Percentiles rank a stretch among this genome's conserved stretches.
phyloP scores from a whole-genome alignment of 148 eudicot species.

The Silene conica region DNA sequence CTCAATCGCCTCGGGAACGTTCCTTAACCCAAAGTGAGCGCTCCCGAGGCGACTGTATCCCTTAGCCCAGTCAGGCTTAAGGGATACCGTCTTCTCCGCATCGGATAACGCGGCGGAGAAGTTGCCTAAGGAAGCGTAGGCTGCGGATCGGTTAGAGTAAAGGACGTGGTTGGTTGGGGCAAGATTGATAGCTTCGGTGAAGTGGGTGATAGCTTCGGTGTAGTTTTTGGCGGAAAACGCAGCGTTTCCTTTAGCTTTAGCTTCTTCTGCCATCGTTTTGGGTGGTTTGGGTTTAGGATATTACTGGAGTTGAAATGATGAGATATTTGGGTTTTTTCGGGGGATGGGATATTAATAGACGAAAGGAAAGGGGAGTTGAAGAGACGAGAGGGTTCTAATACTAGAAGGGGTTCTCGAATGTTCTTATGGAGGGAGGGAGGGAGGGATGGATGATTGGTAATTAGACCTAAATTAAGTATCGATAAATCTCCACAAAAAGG shows the following conservation, averaged over 20 bases:
- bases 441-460: no score
- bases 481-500: no score
- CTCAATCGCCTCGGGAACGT: slow-evolving; percentile 43
- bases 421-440: background rate
- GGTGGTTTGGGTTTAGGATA: background rate
- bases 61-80: slow-evolving; percentile 80
- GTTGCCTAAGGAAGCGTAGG: slow-evolving; percentile 61
- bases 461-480: background rate
- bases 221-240: slow-evolving; percentile 77
- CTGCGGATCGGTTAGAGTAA: slow-evolving; percentile 88
- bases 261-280: slow-evolving; percentile 72
- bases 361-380: background rate
- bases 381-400: background rate
- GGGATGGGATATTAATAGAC: background rate
- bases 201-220: slow-evolving; percentile 68
- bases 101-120: slow-evolving; percentile 65
- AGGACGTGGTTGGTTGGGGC: slow-evolving; percentile 81
- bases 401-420: background rate
- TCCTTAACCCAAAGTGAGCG: slow-evolving; percentile 53
- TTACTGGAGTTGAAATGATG: no score
- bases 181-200: slow-evolving; percentile 64
- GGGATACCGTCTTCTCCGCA: slow-evolving; percentile 71
- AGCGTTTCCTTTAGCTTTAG: slow-evolving; percentile 91
- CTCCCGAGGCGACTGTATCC: slow-evolving; percentile 83
- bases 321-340: background rate